Conservation (phyloP, 139 green algal genomes). For the Limnomonas spitsbergensis region DNA sequence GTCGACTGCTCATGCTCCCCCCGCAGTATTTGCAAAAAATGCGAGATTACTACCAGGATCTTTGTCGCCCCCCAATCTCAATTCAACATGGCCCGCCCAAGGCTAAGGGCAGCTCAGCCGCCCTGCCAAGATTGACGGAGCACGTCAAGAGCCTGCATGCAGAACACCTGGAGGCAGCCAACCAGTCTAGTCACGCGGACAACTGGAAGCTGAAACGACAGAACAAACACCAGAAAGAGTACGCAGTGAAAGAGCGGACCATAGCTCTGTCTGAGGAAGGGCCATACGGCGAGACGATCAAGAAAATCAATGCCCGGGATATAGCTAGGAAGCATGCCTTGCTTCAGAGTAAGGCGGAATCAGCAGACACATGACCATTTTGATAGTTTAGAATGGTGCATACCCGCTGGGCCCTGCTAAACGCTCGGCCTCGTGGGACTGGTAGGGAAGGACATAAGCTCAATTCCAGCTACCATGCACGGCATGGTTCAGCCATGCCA, state of each 20-base stretch:
- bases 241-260: neutral
- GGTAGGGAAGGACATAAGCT: too few species aligned
- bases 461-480: too few species aligned
- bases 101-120: neutral
- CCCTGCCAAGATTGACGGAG: neutral
- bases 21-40: slow-evolving; percentile 24
- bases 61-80: slow-evolving; percentile 16
- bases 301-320: slow-evolving; percentile 14
- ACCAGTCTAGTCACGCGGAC: neutral
- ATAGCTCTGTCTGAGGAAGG: neutral
- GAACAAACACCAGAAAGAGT: neutral
- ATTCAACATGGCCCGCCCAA: slow-evolving; percentile 18
- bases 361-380: too few species aligned
- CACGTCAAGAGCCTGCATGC: neutral
- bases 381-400: too few species aligned
- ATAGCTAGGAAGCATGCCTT: too few species aligned
- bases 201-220: neutral
- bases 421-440: too few species aligned
- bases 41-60: slow-evolving; percentile 29
- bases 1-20: too few species aligned
- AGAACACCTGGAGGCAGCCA: slow-evolving; percentile 3
- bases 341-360: too few species aligned
- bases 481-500: too few species aligned
- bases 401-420: too few species aligned
- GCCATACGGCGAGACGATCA: slow-evolving; percentile 16